Conservation (phyloP, 768 basidiomycete species). For the Termitomyces sp. region DNA sequence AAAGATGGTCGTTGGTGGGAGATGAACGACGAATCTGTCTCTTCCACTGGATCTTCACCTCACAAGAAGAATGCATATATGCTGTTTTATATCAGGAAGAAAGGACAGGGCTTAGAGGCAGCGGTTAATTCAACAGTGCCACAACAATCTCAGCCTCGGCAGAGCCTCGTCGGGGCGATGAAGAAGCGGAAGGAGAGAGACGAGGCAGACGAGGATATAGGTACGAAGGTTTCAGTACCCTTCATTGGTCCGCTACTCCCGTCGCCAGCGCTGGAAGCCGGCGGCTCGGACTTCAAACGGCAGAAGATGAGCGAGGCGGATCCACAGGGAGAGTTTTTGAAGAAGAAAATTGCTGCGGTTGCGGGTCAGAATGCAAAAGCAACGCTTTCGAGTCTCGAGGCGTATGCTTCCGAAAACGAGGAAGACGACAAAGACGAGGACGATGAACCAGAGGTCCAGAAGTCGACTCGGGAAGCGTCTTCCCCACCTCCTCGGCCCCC, state of each 20-base stretch:
- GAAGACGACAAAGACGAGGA: conserved; percentile 15
- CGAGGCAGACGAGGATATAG: conserved; percentile 43
- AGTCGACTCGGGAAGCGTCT: conserved; percentile 10
- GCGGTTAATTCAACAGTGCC: conserved; percentile 39
- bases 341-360: conserved; percentile 48
- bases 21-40: conserved; percentile 90
- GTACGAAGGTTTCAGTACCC: conserved; percentile 42
- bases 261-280: conserved; percentile 30
- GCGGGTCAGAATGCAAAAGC: conserved; percentile 25
- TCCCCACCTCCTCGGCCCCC: conserved; percentile 13
- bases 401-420: conserved; percentile 28
- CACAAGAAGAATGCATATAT: conserved; percentile 84
- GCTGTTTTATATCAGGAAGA: conserved; percentile 84
- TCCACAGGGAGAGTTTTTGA: conserved; percentile 50
- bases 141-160: conserved; percentile 21
- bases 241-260: conserved; percentile 72
- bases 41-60: conserved; percentile 39
- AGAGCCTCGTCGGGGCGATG: conserved; percentile 44
- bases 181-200: conserved; percentile 43
- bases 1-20: conserved; percentile 75
- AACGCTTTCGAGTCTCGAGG: conserved; percentile 19
- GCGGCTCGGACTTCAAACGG: conserved; percentile 21
- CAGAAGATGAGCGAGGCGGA: conserved; percentile 28
- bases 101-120: conserved; percentile 70
- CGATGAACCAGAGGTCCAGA: conserved; percentile 14